A percentile compares a stretch with the other conserved stretches of the same genome.
Conservation (phyloP, 768 basidiomycete species). For the Hericium coralloides region DNA sequence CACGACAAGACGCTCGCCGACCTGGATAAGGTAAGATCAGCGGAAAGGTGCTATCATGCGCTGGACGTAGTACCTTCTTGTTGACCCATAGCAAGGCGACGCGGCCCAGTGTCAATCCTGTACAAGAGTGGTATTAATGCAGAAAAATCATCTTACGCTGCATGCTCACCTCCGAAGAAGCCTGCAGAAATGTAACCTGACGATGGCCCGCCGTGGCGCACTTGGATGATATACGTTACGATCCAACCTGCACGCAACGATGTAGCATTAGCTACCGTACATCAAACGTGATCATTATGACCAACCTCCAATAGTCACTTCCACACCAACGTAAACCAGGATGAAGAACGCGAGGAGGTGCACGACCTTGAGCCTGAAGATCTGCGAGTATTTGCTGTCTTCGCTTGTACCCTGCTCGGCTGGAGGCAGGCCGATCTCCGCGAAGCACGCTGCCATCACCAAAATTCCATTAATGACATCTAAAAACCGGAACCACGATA, state of each 20-base stretch:
- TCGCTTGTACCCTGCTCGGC: constrained; percentile 29
- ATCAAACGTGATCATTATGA: not conserved
- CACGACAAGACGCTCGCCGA: constrained; percentile 27
- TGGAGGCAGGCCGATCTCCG: constrained; percentile 39
- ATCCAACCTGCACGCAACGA: constrained; percentile 33
- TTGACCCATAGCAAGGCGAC: constrained; percentile 42
- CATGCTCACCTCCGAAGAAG: constrained; percentile 29
- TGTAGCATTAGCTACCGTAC: not conserved
- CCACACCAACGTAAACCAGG: constrained; percentile 32
- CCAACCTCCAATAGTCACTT: constrained; percentile 27
- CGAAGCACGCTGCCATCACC: constrained; percentile 37
- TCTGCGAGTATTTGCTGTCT: constrained; percentile 36
- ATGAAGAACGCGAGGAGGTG: constrained; percentile 34
- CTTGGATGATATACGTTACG: constrained; percentile 37
- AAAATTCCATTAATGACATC: not conserved
- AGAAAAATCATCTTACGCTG: not conserved
- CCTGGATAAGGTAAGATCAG: constrained; percentile 3
- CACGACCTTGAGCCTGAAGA: constrained; percentile 28
- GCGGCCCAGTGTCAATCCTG: constrained; percentile 41
- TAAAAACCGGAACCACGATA: not conserved
- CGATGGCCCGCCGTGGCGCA: constrained; percentile 33
- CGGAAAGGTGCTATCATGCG: not conserved
- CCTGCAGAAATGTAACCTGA: constrained; percentile 43
- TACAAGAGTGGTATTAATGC: not conserved
- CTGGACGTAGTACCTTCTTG: constrained; percentile 14